phyloP scores from a whole-genome alignment of 495 filamentous ascomycete species.

The Geoglossum glabrum region DNA sequence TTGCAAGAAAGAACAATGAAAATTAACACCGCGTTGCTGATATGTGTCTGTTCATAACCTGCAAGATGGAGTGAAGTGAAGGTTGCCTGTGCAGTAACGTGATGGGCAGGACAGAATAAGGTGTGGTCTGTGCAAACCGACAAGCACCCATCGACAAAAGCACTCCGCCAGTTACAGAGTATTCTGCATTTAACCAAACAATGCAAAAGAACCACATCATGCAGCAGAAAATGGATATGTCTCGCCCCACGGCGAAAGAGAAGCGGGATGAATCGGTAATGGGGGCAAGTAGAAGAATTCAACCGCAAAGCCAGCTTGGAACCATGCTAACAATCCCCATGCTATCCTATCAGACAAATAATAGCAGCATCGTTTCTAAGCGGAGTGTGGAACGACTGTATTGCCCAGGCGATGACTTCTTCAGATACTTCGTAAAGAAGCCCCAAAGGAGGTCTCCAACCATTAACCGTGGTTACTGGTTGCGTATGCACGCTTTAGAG shows the following conservation, averaged over 20 bases:
- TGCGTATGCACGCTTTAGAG: slow-evolving; percentile 67
- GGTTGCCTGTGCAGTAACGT: neutral
- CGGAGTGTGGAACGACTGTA: slow-evolving; percentile 74
- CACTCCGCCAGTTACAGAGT: no score
- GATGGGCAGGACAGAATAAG: neutral
- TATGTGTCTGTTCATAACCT: neutral
- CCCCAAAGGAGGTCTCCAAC: slow-evolving; percentile 59
- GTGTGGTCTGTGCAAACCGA: neutral
- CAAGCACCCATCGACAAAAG: neutral
- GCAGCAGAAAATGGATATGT: neutral
- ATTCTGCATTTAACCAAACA: slow-evolving; percentile 1
- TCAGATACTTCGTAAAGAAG: slow-evolving; percentile 71
- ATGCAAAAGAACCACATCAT: neutral
- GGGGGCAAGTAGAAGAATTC: slow-evolving; percentile 27
- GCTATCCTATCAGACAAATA: slow-evolving; percentile 64
- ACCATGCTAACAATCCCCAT: neutral
- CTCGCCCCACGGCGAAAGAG: slow-evolving; percentile 13
- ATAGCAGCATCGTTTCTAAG: slow-evolving; percentile 77
- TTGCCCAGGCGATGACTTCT: slow-evolving; percentile 51
- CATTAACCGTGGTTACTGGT: slow-evolving; percentile 75
- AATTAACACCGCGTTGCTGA: neutral
- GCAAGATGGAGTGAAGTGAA: neutral
- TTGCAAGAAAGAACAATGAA: neutral
- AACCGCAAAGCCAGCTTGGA: neutral
- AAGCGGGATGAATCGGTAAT: slow-evolving; percentile 48